Conservation (phyloP, 2,329 filamentous ascomycete genomes). For the Botryotinia calthae region DNA sequence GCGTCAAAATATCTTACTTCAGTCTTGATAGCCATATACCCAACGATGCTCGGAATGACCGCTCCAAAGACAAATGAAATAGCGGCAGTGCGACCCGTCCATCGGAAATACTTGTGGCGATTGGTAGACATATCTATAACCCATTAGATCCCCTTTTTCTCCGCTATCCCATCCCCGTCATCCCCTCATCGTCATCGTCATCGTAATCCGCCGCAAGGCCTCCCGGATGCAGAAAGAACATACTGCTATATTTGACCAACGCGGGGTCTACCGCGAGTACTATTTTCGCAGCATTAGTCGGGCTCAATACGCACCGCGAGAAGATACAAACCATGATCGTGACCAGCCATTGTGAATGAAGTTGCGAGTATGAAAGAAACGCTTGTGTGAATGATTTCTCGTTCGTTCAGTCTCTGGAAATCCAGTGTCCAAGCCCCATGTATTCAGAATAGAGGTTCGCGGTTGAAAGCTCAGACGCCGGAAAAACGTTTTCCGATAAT, state of each 20-base stretch:
- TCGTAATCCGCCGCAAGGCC: background rate
- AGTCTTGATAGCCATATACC: conserved; percentile 71
- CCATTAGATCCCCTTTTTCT: background rate
- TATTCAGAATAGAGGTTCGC: conserved; percentile 25
- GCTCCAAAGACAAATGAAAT: conserved; percentile 75
- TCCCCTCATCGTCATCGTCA: background rate
- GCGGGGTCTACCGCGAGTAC: conserved; percentile 45
- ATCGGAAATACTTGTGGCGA: conserved; percentile 93
- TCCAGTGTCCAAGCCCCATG: background rate
- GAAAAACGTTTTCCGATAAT: conserved; percentile 7
- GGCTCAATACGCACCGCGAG: background rate
- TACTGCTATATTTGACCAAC: conserved; percentile 55
- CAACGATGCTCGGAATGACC: conserved; percentile 68
- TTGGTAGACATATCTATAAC: conserved; percentile 68
- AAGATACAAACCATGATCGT: conserved; percentile 44
- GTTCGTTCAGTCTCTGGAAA: background rate
- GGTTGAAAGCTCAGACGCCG: conserved; percentile 11
- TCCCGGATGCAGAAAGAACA: conserved; percentile 23
- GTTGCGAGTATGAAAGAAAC: conserved; percentile 21
- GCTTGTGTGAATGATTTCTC: conserved; percentile 16
- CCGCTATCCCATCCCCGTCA: background rate
- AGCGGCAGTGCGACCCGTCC: conserved; percentile 79
- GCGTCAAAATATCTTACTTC: conserved; percentile 64
- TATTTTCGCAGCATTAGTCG: conserved; percentile 27
- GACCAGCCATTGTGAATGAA: conserved; percentile 48